Evolutionary conservation across 768 basidiomycete genomes (phyloP), one percentile per base, ranked within the genome.

Genomic region (Hygrocybe punicea): DNA sequence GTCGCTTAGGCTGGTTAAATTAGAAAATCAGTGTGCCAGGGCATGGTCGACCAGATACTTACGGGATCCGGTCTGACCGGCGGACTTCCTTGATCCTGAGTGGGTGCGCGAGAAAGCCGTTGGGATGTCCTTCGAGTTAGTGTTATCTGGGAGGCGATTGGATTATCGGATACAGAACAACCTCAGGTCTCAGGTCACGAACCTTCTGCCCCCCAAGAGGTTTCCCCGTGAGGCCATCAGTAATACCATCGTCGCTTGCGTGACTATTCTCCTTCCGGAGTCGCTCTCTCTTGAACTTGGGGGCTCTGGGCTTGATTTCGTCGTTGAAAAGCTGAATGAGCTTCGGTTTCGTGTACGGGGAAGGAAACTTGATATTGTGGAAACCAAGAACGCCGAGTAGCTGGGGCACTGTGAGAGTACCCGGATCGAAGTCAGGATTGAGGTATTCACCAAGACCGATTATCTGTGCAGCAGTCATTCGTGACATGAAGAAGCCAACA

Each of bases 171-270:
- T 23, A 13, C 45, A 44, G 59, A 61, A 52, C 42, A 33, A 60
- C 51, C 45, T 44, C 56, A 37, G 49, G 19, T 33, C 16, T 24
- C 17, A 35, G 56, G 33, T 47, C 6, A 62, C 68, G 49, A 53
- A 84, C 85, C 75, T 79, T 80, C 48, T 68, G 64, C 49, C 73
- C 77, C 63, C 71, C 76, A 58, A 93, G 69, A 35, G 81, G 85
- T 67, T 79, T 71, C n/a, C 91, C 91, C 6, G 91, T 92, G n/a
- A 84, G 60, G 19, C 91, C 91, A 68, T 93, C 89, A 37, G 76
- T 83, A 52, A 93, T 93, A 4, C 91, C 91, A 55, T 90, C 85
- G 58, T 89, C 87, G 64, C 89, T 92, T 5, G 92, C 84, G 51
- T 79, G 69, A 60, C 87, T 91, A 51, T 83, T 85, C 68, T 84